Evolutionary conservation across 257 asterid species (phyloP).

Genomic region (Galeopsis tetrahit): DNA sequence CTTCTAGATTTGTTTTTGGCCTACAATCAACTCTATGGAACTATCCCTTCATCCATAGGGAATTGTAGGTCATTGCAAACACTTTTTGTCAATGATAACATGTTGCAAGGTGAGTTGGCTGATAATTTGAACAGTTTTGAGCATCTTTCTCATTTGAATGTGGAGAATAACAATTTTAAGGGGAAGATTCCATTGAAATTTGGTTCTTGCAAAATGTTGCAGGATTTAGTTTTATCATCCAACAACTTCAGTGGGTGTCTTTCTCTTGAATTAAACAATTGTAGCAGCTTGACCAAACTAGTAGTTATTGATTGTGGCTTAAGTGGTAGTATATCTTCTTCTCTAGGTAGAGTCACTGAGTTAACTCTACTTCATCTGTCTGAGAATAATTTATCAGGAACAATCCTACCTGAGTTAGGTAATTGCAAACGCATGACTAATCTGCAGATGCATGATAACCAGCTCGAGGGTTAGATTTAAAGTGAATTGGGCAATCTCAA

Average conservation of each 20-base stretch:
- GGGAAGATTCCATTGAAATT: constrained; percentile 57
- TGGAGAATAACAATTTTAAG: constrained; percentile 51
- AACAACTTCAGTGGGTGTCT: constrained; percentile 63
- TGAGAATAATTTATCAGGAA: constrained; percentile 64
- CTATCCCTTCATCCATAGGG: constrained; percentile 72
- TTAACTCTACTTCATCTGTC: constrained; percentile 57
- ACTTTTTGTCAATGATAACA: constrained; percentile 55
- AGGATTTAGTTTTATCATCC: constrained; percentile 48
- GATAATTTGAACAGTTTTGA: constrained; percentile 59
- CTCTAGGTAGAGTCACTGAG: constrained; percentile 59
- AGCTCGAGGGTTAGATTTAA: constrained; percentile 65
- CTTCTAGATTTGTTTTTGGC: too few relatives aligned
- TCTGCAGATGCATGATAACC: constrained; percentile 53
- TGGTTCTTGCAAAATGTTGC: constrained; percentile 48
- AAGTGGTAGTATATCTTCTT: constrained; percentile 70
- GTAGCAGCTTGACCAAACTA: constrained; percentile 50
- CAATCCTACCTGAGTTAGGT: constrained; percentile 76
- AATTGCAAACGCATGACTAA: constrained; percentile 61
- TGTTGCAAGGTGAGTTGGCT: constrained; percentile 59
- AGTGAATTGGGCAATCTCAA: constrained; percentile 63
- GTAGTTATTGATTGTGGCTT: constrained; percentile 58
- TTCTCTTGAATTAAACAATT: constrained; percentile 65
- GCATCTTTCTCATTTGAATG: constrained; percentile 45
- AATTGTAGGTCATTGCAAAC: constrained; percentile 60
- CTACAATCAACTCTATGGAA: too few relatives aligned